Conservation (phyloP, 2,329 filamentous ascomycete genomes). For the Colletotrichum kahawae region DNA sequence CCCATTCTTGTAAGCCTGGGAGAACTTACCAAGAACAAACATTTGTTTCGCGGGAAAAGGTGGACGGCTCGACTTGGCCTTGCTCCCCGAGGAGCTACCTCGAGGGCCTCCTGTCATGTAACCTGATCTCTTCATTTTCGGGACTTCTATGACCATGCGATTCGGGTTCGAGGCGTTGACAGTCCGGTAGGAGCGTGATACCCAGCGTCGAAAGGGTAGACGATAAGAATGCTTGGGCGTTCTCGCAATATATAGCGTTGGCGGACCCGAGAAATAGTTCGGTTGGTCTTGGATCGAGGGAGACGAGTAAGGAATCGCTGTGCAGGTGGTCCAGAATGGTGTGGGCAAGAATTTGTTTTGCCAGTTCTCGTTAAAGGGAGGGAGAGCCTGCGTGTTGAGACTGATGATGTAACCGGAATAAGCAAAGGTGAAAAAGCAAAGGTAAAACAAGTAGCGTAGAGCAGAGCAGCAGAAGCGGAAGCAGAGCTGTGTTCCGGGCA, state of each 20-base stretch:
- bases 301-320: not conserved
- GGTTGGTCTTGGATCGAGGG: slow-evolving; percentile 3
- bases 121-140: slow-evolving; percentile 20
- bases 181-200: not conserved
- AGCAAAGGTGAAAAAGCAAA: slow-evolving; percentile 22
- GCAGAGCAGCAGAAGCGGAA: slow-evolving; percentile 2
- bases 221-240: not conserved
- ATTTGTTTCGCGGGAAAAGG: slow-evolving; percentile 51
- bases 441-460: slow-evolving; percentile 14
- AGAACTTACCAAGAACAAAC: slow-evolving; percentile 53
- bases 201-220: not conserved
- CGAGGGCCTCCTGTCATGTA: slow-evolving; percentile 20
- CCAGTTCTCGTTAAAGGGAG: slow-evolving; percentile 19
- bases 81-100: slow-evolving; percentile 4
- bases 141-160: not conserved
- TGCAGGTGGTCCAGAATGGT: slow-evolving; percentile 7
- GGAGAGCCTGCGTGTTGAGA: not conserved
- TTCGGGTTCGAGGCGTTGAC: not conserved
- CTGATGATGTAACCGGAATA: slow-evolving; percentile 19
- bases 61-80: slow-evolving; percentile 11
- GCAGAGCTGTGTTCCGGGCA: slow-evolving; percentile 1
- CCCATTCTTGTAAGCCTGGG: not conserved
- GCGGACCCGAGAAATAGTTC: not conserved
- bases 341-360: slow-evolving; percentile 12
- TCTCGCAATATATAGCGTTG: slow-evolving; percentile 7